Percentiles rank a stretch among this genome's conserved stretches.
Evolutionary conservation across 495 filamentous ascomycete genomes (phyloP).

Genomic region (Penicillium bovifimosum): DNA sequence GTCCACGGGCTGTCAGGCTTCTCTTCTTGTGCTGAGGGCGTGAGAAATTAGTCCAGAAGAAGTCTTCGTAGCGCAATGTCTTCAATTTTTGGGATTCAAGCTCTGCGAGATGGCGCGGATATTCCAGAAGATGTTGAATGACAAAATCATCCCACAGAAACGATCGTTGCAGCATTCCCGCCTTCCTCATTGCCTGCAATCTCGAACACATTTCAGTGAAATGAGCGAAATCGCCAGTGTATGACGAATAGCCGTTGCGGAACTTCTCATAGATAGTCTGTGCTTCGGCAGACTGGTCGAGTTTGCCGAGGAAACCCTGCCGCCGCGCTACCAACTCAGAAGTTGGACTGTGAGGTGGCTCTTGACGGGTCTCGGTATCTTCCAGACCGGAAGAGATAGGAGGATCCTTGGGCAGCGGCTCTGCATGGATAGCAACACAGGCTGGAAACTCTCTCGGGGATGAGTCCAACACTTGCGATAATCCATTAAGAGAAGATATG

Average conservation of each 20-base stretch:
- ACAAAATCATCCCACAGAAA: slow-evolving; percentile 68
- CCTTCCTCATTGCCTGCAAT: slow-evolving; percentile 42
- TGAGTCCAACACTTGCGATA: neutral
- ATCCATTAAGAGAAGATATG: neutral
- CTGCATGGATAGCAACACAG: slow-evolving; percentile 9
- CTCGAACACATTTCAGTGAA: slow-evolving; percentile 53
- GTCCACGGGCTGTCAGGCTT: slow-evolving; percentile 25
- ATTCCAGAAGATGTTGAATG: slow-evolving; percentile 39
- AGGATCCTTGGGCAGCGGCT: slow-evolving; percentile 17
- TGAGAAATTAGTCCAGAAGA: slow-evolving; percentile 24
- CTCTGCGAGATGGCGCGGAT: slow-evolving; percentile 29
- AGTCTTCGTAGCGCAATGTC: slow-evolving; percentile 30
- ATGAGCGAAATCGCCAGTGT: slow-evolving; percentile 45
- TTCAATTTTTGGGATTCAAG: slow-evolving; percentile 14
- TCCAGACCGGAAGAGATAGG: neutral
- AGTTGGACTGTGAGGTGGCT: slow-evolving; percentile 3
- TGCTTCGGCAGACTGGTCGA: slow-evolving; percentile 19
- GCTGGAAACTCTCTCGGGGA: slow-evolving; percentile 14
- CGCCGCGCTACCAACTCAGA: slow-evolving; percentile 20
- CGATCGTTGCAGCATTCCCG: slow-evolving; percentile 37
- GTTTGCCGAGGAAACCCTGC: slow-evolving; percentile 21
- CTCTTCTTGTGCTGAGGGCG: slow-evolving; percentile 34
- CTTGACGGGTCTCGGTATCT: neutral
- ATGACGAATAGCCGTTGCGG: slow-evolving; percentile 50
- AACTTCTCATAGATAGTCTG: slow-evolving; percentile 46